A percentile compares a stretch with the other conserved stretches of the same genome.
These are phyloP conservation scores for Calonectria fujianensis DNA, from an alignment of 2,329 filamentous ascomycete species.

Conservation along the genomic window DNA sequence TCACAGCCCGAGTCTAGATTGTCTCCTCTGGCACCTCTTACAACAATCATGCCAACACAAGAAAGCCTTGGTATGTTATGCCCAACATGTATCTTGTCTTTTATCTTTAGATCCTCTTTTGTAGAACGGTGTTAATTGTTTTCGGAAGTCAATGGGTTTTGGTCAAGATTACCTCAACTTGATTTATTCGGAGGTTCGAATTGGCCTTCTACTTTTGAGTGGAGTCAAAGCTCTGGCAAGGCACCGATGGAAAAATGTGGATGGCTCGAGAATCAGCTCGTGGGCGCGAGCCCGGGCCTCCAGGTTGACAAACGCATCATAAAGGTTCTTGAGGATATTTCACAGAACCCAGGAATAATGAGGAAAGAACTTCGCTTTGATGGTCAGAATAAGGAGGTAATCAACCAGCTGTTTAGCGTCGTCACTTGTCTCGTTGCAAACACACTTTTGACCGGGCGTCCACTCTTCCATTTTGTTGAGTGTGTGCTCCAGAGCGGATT, in stretches of 20 bases:
- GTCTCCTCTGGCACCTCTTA: neutral
- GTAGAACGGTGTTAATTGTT: neutral
- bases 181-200: neutral
- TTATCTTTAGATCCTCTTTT: neutral
- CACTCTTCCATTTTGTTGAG: neutral
- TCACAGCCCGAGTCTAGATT: neutral
- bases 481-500: neutral
- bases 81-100: neutral
- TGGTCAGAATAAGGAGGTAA: neutral
- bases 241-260: neutral
- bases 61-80: neutral
- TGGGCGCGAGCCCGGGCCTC: neutral
- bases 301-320: neutral
- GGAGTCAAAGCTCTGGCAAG: neutral
- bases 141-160: neutral
- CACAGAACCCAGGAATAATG: fast-evolving
- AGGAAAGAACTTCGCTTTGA: neutral
- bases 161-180: neutral
- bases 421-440: conserved; percentile 7
- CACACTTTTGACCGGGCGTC: neutral
- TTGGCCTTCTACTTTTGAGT: neutral
- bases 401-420: conserved; percentile 1
- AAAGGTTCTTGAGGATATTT: neutral
- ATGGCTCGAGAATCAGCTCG: neutral
- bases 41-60: neutral